Percentiles rank a stretch among this genome's conserved stretches.
Evolutionary conservation across 2,329 filamentous ascomycete genomes (phyloP).

Genomic region (Calonectria hawksworthii): DNA sequence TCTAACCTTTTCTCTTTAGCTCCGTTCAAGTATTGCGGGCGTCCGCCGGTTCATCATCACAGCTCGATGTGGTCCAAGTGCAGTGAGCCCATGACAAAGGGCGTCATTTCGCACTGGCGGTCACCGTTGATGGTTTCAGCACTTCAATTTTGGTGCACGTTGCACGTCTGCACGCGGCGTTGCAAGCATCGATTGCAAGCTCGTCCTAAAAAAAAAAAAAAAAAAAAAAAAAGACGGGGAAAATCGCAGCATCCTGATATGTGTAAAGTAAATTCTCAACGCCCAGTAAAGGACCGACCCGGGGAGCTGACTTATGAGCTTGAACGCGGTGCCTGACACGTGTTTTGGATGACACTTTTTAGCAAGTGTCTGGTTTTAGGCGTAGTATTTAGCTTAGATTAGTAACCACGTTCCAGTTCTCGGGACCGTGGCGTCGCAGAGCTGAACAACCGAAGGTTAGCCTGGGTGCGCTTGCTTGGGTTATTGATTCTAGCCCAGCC

Average conservation of each 20-base stretch:
- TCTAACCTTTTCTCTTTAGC: too few species aligned
- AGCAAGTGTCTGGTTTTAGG: neutral
- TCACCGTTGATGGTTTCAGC: neutral
- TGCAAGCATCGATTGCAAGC: too few species aligned
- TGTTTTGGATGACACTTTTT: neutral
- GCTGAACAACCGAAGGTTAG: neutral
- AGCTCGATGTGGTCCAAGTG: neutral
- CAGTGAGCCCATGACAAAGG: neutral
- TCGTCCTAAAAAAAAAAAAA: too few species aligned
- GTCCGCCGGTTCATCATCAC: too few species aligned
- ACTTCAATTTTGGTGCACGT: neutral
- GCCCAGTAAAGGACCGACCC: neutral
- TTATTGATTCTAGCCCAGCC: neutral
- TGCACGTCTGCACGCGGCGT: neutral
- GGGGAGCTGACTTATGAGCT: neutral
- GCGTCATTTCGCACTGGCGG: neutral
- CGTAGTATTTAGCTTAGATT: neutral
- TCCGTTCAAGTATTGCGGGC: too few species aligned
- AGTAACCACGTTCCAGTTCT: neutral
- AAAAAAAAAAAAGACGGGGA: too few species aligned
- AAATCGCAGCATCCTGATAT: too few species aligned
- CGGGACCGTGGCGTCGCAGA: neutral
- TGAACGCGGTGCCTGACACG: neutral
- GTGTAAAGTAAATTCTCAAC: too few species aligned
- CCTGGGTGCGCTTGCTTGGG: neutral